Conservation (phyloP, 768 basidiomycete species). For the Boletus pseudo-olivaceus region DNA sequence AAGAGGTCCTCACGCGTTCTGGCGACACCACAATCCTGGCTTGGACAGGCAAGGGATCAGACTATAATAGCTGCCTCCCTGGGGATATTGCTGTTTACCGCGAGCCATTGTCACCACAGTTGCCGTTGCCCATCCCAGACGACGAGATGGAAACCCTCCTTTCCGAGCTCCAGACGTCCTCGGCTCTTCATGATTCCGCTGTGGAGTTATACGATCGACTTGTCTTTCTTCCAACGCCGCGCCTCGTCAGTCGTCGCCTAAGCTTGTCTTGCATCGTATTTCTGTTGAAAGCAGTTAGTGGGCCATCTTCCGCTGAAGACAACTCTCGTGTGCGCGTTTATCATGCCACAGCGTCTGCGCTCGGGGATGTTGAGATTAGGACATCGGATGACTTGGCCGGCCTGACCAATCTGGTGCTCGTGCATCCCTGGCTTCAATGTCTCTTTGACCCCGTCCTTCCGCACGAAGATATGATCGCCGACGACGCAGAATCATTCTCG, state of each 20-base stretch:
- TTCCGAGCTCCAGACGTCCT: background rate
- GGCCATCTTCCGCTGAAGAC: background rate
- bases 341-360: slow-evolving; percentile 9
- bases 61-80: slow-evolving; percentile 24
- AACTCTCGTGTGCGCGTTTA: slow-evolving; percentile 4
- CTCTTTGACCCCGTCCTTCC: slow-evolving; percentile 16
- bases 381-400: slow-evolving; percentile 6
- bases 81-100: slow-evolving; percentile 18
- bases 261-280: slow-evolving; percentile 15
- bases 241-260: slow-evolving; percentile 15
- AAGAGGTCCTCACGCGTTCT: slow-evolving; percentile 14
- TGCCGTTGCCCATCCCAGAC: slow-evolving; percentile 7
- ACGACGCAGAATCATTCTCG: slow-evolving; percentile 4
- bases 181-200: slow-evolving; percentile 2
- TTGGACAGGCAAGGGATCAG: slow-evolving; percentile 19
- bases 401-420: slow-evolving; percentile 14
- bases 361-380: slow-evolving; percentile 10
- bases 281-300: slow-evolving; percentile 5
- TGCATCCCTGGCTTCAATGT: slow-evolving; percentile 17
- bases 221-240: slow-evolving; percentile 8
- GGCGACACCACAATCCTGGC: slow-evolving; percentile 13
- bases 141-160: slow-evolving; percentile 8
- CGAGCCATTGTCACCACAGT: background rate
- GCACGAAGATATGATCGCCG: slow-evolving; percentile 18
- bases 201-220: slow-evolving; percentile 12